Base-by-base conservation (phyloP, 2,329 filamentous ascomycete species). In the Penicillium decumbens region DNA sequence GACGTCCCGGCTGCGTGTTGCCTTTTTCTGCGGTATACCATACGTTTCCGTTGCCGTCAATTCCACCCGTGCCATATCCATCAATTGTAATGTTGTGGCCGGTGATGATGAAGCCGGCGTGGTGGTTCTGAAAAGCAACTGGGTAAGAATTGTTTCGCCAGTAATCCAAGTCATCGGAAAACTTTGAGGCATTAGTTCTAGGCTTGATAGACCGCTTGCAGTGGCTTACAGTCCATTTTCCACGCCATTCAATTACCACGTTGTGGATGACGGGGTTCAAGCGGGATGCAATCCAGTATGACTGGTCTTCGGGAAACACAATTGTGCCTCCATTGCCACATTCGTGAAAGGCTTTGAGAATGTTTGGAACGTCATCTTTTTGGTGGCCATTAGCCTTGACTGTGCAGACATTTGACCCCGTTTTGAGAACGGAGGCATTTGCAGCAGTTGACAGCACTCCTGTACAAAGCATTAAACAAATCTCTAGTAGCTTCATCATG, bases 131-230 rank as follows among this genome's bases (percentile, higher is more conserved):
- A 54, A 81, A 81, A 3, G 66, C 64, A 29, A 81, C 70, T 6
- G 70, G 74, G 53, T 80, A 81, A 0, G 75, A 74, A 51, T 80
- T 76, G 40, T 75, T 72, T 43, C 78, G 70, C 79, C 79, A 81
- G 62, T 80, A 80, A 15, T 63, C 60, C n/a, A 80, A 64, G 58
- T 81, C 67, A 41, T 75, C 70, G 1, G 76, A 78, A 53, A 78
- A 72, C 70, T 74, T 50, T 13, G 32, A 6, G 20, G 1, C 35
- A 6, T 48, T 35, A 43, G 45, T 24, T 27, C 6, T 38, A n/a
- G 9, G 29, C 23, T 7, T 23, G 13, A 10, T 9, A 47, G 12
- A 32, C 13, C 43, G 25, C 15, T 35, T 35, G 15, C 2, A 20
- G 32, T n/a, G 8, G 43, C 65, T 41, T 62, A 76, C 75, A 38